Evolutionary conservation across 1,284 basidiomycete species (phyloP), one percentile per base, ranked within the genome.

Genomic region (Ceratobasidium theobromae): DNA sequence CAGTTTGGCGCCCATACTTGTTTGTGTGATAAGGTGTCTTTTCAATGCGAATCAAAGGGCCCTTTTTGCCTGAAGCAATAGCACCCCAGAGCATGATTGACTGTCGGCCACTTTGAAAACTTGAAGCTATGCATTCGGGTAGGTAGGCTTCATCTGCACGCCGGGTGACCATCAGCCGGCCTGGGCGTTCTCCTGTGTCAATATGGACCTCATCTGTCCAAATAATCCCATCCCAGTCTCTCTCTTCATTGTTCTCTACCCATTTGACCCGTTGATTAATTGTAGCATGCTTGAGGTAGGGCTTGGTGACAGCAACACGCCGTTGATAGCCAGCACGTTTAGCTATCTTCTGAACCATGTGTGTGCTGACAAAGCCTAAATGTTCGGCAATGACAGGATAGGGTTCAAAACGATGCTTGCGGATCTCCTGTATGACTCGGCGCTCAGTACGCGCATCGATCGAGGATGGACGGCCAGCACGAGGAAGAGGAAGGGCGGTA

Each of bases 181-280:
- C 43, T 18, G 43, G 41, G 3, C 3, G 25, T 11, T 35, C 25
- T 14, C 28, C 43, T 5, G 43, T 58, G 11, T 28, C 28, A 27
- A 58, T 32, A n/a, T 25, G 16, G 1, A 28, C 33, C 55, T 58
- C 30, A 48, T 58, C 55, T 12, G 25, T 18, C 55, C 55, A 58
- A 1, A 48, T 48, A 48, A 3, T 40, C 35, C 43, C 14, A 8
- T 23, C 40, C 53, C 53, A 55, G n/a, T 55, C n/a, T 11, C 40
- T 27, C 35, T 32, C 40, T 27, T 21, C 32, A 25, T 55, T 55
- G 4, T 55, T 28, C 5, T 45, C 25, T 28, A 28, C 53, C 53
- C 53, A 55, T 27, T 41, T n/a, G 11, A 41, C 1, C 40, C 27
- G 53, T 41, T 41, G 9, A 3, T 27, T 16, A 9, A 28, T 18